Conservation (phyloP, 306 rosid species). For the Rosa lucieae region DNA sequence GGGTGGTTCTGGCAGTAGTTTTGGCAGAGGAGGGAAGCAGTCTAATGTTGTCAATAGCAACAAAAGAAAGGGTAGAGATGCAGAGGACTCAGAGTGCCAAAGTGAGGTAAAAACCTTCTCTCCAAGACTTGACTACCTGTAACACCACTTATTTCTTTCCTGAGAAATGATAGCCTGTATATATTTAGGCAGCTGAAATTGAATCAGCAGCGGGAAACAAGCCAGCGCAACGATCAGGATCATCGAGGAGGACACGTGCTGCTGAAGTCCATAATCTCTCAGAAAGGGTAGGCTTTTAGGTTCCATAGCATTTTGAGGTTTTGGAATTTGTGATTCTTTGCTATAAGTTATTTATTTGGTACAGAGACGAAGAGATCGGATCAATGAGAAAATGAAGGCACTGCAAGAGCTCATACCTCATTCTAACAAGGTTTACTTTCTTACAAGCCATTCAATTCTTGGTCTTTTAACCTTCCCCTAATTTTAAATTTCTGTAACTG, state of each 20-base stretch:
- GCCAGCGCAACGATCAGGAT: conserved; percentile 48
- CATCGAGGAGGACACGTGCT: conserved; percentile 65
- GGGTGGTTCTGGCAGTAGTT: conserved; percentile 74
- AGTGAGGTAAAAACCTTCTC: conserved; percentile 56
- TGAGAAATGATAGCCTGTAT: not conserved
- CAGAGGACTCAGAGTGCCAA: conserved; percentile 72
- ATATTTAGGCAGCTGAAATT: conserved; percentile 54
- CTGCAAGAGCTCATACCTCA: conserved; percentile 92
- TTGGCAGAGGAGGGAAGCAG: conserved; percentile 48
- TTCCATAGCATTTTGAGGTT: conserved; percentile 23
- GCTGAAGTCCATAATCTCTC: conserved; percentile 90
- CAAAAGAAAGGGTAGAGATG: conserved; percentile 67
- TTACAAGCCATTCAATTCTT: not conserved
- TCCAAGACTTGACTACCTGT: not conserved
- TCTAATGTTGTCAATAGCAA: conserved; percentile 52
- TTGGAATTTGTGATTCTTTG: conserved; percentile 1
- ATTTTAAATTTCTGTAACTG: conserved; percentile 18
- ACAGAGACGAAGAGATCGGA: conserved; percentile 90
- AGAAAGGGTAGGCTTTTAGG: conserved; percentile 61
- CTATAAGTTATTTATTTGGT: conserved; percentile 16
- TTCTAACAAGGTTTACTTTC: conserved; percentile 66
- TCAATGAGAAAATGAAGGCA: conserved; percentile 84
- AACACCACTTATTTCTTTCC: not conserved
- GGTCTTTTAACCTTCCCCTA: conserved; percentile 10
- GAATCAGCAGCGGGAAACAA: conserved; percentile 57